Conservation (phyloP, 1,284 basidiomycete species). For the Bjerkandera adusta region DNA sequence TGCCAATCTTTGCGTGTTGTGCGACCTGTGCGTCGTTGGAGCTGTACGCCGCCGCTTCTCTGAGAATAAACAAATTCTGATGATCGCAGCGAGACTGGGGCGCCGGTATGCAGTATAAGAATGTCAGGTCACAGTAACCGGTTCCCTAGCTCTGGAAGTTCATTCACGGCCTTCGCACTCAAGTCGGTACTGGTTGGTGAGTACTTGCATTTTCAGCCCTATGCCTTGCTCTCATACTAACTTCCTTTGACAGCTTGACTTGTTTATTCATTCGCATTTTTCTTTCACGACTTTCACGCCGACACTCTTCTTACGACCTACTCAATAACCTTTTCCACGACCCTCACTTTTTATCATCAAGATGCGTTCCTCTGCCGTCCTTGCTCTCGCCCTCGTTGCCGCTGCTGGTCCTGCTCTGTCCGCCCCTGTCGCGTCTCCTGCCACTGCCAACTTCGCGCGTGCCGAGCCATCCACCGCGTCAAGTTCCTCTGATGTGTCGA, state of each 20-base stretch:
- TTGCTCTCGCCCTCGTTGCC: slow-evolving; percentile 11
- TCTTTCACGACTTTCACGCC: slow-evolving; percentile 3
- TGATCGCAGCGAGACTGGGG: too few species aligned
- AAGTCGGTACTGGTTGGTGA: slow-evolving; percentile 13
- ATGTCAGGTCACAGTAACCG: too few species aligned
- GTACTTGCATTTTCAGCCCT: not conserved
- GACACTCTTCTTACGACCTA: slow-evolving; percentile 1
- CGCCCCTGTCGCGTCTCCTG: slow-evolving; percentile 3
- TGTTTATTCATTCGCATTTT: slow-evolving; percentile 7
- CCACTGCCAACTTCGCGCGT: not conserved
- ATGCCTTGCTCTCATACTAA: not conserved
- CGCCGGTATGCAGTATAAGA: too few species aligned
- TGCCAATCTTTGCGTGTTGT: too few species aligned
- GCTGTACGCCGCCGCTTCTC: too few species aligned
- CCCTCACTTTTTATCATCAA: not conserved
- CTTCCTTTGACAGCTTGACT: slow-evolving; percentile 1
- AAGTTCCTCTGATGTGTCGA: not conserved
- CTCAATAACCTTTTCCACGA: not conserved
- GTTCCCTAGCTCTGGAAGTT: slow-evolving; percentile 12
- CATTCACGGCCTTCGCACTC: slow-evolving; percentile 9
- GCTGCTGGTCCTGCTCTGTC: slow-evolving; percentile 7
- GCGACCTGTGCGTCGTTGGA: too few species aligned
- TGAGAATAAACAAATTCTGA: too few species aligned
- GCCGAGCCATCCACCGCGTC: not conserved
- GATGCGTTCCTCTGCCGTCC: slow-evolving; percentile 10